Evolutionary conservation across 1,284 basidiomycete genomes (phyloP), one percentile per base, ranked within the genome.

Genomic region (Xerocomus amazonicus): DNA sequence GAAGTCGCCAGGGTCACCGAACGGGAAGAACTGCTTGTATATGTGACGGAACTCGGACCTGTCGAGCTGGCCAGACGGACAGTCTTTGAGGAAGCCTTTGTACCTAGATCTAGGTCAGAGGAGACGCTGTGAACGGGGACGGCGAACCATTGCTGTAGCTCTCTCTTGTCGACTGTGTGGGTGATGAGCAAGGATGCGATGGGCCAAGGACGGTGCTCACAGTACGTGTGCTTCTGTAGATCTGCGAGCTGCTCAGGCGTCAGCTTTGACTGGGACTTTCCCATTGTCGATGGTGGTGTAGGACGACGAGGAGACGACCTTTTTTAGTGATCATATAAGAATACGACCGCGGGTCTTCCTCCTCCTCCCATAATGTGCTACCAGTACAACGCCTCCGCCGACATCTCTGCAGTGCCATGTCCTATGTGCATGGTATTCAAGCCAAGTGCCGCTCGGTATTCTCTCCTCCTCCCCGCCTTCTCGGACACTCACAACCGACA

Each of bases 1-100:
- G 63, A 99, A 99, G 67, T 97, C 91, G 51, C 78, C 85, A 5
- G 97, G 96, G 70, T 99, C 97, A 51, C 97, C 97, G 65, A 99
- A 99, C 23, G 96, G 96, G 79, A 98, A 98, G 87, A 99, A 97
- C 69, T 99, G 96, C 69, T 96, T 94, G 82, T 99, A 99, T 79
- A 99, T 99, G 70, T 91, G 88, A 66, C 89, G 83, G 72, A 99
- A 99, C 70, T 97, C 96, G 48, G 84, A 78, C 79, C 94, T 97
- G 80, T 98, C 92, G 60, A 99, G 84, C 62, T 94, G 90, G 39
- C 97, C 97, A 5, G 92, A 91, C 0, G 97, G 97, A 70, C 97
- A 99, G 73, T 99, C 97, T 73, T 96, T 98, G 66, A 96, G 83
- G 75, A 98, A 99, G 43, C 96, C 96, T 73, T 98, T 98, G 80